These are phyloP conservation scores for Scheffersomyces lignicola DNA, from an alignment of 1,139 yeast genomes.

Conservation along the genomic window DNA sequence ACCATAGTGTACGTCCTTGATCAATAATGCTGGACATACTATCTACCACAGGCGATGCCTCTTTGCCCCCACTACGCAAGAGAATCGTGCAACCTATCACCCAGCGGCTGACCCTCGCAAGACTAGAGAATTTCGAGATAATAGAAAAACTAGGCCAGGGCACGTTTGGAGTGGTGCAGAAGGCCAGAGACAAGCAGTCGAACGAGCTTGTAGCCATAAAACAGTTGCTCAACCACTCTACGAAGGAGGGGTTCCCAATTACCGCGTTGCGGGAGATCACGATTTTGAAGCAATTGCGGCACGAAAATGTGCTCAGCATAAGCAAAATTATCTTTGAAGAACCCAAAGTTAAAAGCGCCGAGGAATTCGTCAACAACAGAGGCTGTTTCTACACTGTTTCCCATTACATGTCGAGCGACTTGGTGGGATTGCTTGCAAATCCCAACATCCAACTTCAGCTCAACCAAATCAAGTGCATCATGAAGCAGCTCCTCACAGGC, in stretches of 20 bases:
- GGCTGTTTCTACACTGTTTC: conserved; percentile 81
- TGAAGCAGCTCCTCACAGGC: conserved; percentile 78
- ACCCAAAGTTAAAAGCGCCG: conserved; percentile 37
- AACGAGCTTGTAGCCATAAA: conserved; percentile 56
- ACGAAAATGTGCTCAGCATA: conserved; percentile 71
- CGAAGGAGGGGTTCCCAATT: conserved; percentile 90
- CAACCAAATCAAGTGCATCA: conserved; percentile 78
- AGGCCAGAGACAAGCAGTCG: conserved; percentile 32
- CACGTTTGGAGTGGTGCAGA: conserved; percentile 51
- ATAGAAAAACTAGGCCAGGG: conserved; percentile 48
- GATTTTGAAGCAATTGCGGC: conserved; percentile 69
- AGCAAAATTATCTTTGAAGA: conserved; percentile 80
- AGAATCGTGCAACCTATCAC: not conserved
- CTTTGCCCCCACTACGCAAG: not conserved
- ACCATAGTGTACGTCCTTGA: no score
- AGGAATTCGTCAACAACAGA: conserved; percentile 37
- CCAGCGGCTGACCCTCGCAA: conserved; percentile 10
- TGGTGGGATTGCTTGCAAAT: conserved; percentile 89
- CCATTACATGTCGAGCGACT: conserved; percentile 91
- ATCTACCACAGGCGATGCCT: no score
- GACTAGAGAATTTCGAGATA: conserved; percentile 31
- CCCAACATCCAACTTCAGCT: conserved; percentile 63
- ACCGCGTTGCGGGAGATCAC: conserved; percentile 94
- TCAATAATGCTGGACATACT: no score
- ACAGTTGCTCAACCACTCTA: conserved; percentile 77